Base-by-base conservation (phyloP, 495 filamentous ascomycete genomes). In the Sabuloglossum arenarium region DNA sequence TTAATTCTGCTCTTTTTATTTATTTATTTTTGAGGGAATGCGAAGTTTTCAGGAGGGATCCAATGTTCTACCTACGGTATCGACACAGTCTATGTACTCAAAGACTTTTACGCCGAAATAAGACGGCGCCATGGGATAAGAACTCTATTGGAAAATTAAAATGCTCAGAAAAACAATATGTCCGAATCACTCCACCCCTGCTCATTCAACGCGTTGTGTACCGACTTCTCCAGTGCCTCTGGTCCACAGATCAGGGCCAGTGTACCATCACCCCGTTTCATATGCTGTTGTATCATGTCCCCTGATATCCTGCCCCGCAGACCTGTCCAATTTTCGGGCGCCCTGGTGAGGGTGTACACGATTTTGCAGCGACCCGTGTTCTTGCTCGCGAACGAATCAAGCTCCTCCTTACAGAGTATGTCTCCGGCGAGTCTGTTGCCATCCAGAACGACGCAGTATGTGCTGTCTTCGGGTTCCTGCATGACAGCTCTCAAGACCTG, bases 211-310 rank as follows among this genome's bases (percentile, higher is more conserved):
- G 78, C 73, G 47, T 66, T 64, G 61, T 74, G 74, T 12, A 80
- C 79, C 59, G 70, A 77, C 66, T 80, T 81, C 69, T 95, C 87
- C 70, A 97, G 71, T 11, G 79, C 68, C 59, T 76, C 79, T 0
- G 90, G 90, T 10, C 90, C 90, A 71, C 90, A 96, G 45, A 95
- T 74, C 58, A 97, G 64, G 39, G 84, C 82, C 72, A 97, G 68
- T 5, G 75, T 72, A 29, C 80, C 76, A 1, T 69, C 73, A 39
- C 69, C 71, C 3, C 63, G 67, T 9, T 57, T 55, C 8, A 79
- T 76, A 64, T 86, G 79, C 60, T 78, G 70, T 58, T 75, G 69
- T 39, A 91, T 67, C 53, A 94, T 61, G 10, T 71, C 71, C 60
- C 67, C 71, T 32, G 73, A 74, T 54, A 96, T 80, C 55, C 88